phyloP scores from a whole-genome alignment of 345 rosid genomes.

The Streptanthus diversifolius region DNA sequence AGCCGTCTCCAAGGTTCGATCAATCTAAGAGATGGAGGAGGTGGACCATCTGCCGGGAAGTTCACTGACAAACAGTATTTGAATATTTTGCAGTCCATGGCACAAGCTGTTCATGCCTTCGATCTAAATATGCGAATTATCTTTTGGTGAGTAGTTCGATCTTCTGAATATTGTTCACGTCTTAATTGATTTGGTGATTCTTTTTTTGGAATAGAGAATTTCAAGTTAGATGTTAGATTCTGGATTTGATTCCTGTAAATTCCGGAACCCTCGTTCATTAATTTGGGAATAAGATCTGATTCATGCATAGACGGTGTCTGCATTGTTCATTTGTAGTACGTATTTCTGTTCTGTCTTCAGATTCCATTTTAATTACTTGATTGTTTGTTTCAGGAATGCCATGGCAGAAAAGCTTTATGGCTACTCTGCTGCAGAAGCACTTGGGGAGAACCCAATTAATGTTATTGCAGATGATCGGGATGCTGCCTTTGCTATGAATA shows the following conservation, averaged over 20 bases:
- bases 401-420: conserved; percentile 87
- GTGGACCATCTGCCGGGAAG: conserved; percentile 53
- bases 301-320: neutral
- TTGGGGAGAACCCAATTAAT: conserved; percentile 65
- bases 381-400: conserved; percentile 64
- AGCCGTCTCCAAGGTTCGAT: conserved; percentile 40
- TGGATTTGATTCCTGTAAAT: neutral
- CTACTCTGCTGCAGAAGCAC: conserved; percentile 69
- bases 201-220: neutral
- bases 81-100: conserved; percentile 91
- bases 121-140: conserved; percentile 59
- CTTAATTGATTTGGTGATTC: neutral
- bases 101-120: conserved; percentile 83
- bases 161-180: neutral
- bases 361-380: conserved; percentile 7
- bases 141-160: conserved; percentile 63
- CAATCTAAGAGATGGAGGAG: conserved; percentile 30
- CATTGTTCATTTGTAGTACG: neutral
- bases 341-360: neutral
- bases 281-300: neutral
- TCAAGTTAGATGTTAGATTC: neutral
- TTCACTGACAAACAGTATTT: conserved; percentile 68
- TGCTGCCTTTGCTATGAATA: conserved; percentile 45
- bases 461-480: conserved; percentile 67
- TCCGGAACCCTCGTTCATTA: too few relatives aligned